phyloP scores from a whole-genome alignment of 139 green algal species.

The Chlorella vulgaris region DNA sequence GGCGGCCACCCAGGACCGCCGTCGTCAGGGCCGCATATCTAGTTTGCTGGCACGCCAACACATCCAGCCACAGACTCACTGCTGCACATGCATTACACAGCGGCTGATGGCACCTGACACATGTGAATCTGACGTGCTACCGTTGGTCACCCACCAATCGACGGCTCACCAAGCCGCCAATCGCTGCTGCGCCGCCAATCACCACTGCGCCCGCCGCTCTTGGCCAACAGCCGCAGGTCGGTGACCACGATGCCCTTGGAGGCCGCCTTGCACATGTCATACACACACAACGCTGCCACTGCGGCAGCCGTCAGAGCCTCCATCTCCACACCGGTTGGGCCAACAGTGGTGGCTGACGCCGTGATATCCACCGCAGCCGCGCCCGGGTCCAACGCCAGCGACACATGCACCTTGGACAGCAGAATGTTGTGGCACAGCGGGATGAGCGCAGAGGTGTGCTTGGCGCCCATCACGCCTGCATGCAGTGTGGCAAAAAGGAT shows the following conservation, averaged over 20 bases:
- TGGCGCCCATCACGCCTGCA: conserved; percentile 90
- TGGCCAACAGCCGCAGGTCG: conserved; percentile 78
- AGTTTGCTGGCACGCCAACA: too few relatives aligned
- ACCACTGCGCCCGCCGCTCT: conserved; percentile 85
- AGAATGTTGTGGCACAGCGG: conserved; percentile 89
- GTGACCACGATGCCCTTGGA: conserved; percentile 78
- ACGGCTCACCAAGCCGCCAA: too few relatives aligned
- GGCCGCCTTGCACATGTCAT: conserved; percentile 98
- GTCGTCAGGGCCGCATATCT: too few relatives aligned
- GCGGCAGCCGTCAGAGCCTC: conserved; percentile 90
- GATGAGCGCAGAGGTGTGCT: conserved; percentile 84
- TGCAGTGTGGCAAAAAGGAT: background rate
- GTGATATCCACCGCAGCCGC: conserved; percentile 60
- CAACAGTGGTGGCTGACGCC: conserved; percentile 57
- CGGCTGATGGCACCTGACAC: too few relatives aligned
- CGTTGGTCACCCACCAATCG: too few relatives aligned
- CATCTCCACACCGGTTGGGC: conserved; percentile 96
- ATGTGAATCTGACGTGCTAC: too few relatives aligned
- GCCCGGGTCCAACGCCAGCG: conserved; percentile 58
- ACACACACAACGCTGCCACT: conserved; percentile 91
- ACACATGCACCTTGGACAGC: conserved; percentile 73
- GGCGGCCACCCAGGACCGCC: too few relatives aligned
- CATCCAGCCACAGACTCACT: too few relatives aligned
- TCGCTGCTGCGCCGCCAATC: conserved; percentile 55
- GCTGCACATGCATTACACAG: too few relatives aligned